phyloP scores from a whole-genome alignment of 164 flowering plant genomes.

The Pachysandra terminalis region DNA sequence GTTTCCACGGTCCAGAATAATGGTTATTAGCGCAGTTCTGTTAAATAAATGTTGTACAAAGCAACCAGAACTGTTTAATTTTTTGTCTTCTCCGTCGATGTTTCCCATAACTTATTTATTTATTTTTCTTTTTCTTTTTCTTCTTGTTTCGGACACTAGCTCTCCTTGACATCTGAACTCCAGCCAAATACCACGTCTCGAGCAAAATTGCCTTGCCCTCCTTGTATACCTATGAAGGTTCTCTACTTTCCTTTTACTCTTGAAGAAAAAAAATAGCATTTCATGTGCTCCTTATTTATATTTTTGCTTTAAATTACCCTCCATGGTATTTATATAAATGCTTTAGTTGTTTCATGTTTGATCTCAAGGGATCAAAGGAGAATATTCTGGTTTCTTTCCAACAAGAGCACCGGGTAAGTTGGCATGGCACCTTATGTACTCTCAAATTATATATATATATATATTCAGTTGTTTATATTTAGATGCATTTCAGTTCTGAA shows the following conservation, averaged over 20 bases:
- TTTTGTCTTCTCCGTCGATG: background rate
- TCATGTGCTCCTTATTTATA: background rate
- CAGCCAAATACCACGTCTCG: constrained; percentile 40
- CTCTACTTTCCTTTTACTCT: constrained; percentile 7
- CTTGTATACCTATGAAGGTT: constrained; percentile 43
- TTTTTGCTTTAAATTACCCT: background rate
- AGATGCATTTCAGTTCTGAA: background rate
- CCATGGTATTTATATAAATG: constrained; percentile 9
- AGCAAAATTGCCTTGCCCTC: constrained; percentile 25
- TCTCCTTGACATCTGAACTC: constrained; percentile 57
- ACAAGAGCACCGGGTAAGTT: constrained; percentile 43
- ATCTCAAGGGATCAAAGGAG: constrained; percentile 74
- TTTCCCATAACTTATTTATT: background rate
- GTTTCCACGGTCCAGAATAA: background rate
- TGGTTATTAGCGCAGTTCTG: background rate
- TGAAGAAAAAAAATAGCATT: background rate
- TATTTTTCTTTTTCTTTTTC: constrained; percentile 1
- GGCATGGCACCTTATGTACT: background rate
- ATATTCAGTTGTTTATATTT: background rate
- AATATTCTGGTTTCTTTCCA: constrained; percentile 43
- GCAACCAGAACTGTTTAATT: background rate
- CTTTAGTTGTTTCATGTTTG: constrained; percentile 21
- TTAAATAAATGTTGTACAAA: background rate
- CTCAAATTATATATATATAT: background rate
- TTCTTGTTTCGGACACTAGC: constrained; percentile 32